Base-by-base conservation (phyloP, 768 basidiomycete species). In the Boletellus emodensis region DNA sequence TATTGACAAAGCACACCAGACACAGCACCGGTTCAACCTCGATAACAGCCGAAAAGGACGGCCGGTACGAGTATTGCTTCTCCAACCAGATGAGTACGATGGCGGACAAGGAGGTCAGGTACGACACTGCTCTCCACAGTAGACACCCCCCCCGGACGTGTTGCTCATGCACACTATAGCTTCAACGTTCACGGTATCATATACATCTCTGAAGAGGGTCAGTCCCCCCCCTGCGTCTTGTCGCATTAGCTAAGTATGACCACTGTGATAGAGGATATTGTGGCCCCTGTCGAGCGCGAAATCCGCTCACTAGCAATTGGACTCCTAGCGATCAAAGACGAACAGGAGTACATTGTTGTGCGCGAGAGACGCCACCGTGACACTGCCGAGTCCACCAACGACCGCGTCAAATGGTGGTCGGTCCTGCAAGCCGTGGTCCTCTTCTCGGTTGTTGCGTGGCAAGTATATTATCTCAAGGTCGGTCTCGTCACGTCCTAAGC, bases 171-270 rank as follows among this genome's bases (percentile, higher is more conserved):
- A 33, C 32, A 4, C 18, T 6, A 28, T 55, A 94, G 92, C 71
- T 99, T 99, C 76, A 98, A 98, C 65, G 96, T 98, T 18, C 96
- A 99, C 60, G 96, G 96, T 18, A 84, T 97, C 45, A 87, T 99
- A 53, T 98, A 93, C 62, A 83, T 98, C 34, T 81, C 84, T 26
- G 94, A 94, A 61, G 91, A 94, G 61, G 92, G 91, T 86, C 48
- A 22, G 79, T 52, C 3, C 44, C 11, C 44, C 11, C 26, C 33
- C 43, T 53, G 36, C 12, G 6, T 40, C 18, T 6, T 26, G 22
- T 20, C 9, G 28, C 24, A 18, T 22, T 36, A 26, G 28, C 38
- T 61, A 20, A 62, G 30, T 8, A n/a, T 15, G 6, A n/a, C 30
- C n/a, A 17, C 17, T 11, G 14, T 45, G n/a, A 18, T 38, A 65